These are phyloP conservation scores for Castanospermum australe DNA, from an alignment of 306 rosid genomes.

Conservation along the genomic window DNA sequence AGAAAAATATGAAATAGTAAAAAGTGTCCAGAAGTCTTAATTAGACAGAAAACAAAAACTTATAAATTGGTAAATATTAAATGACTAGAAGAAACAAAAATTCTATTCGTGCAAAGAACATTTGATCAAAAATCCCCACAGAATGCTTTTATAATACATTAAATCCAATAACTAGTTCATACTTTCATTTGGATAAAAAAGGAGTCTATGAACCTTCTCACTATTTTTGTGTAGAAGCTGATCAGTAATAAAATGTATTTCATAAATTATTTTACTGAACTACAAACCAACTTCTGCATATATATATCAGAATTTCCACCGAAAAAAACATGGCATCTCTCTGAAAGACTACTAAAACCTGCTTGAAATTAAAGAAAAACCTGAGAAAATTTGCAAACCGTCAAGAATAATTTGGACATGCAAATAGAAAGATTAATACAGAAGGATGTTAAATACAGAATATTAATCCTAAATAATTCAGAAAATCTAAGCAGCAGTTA, in stretches of 20 bases:
- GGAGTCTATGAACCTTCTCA: not conserved
- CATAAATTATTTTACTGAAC: not conserved
- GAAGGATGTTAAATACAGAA: not conserved
- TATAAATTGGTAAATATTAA: not conserved
- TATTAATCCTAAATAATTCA: not conserved
- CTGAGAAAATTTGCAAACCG: not conserved
- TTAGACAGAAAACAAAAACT: not conserved
- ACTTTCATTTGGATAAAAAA: not conserved
- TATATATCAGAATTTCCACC: slow-evolving; percentile 2
- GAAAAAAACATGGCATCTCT: not conserved
- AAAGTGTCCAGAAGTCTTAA: not conserved
- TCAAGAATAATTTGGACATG: not conserved
- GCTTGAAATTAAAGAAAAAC: not conserved
- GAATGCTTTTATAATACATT: not conserved
- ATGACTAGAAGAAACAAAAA: slow-evolving; percentile 6
- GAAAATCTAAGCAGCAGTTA: not conserved
- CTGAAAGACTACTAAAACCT: not conserved
- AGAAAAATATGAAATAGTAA: slow-evolving; percentile 12
- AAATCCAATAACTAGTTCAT: not conserved
- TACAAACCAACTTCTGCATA: not conserved
- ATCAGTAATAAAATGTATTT: not conserved
- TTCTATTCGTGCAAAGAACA: not conserved
- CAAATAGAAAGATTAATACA: not conserved
- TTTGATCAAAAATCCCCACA: not conserved
- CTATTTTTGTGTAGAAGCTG: not conserved